A percentile compares a stretch with the other conserved stretches of the same genome.
phyloP scores from a whole-genome alignment of 1,284 basidiomycete genomes.

The Malassezia psittaci region DNA sequence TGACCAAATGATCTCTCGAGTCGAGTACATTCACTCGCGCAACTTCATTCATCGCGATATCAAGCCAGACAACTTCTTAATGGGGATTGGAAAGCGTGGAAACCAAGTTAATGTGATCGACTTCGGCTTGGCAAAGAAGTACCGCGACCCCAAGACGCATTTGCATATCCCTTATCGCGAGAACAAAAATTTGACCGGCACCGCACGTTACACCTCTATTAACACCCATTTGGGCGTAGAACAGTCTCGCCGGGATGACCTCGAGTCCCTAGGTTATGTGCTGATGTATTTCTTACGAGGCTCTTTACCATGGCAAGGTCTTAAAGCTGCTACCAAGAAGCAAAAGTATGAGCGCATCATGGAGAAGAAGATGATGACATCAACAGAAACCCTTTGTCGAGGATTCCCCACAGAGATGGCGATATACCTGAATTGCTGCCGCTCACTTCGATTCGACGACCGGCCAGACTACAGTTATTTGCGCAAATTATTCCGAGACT shows the following conservation, averaged over 20 bases:
- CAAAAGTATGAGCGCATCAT: conserved; percentile 49
- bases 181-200: conserved; percentile 99
- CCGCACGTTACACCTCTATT: conserved; percentile 97
- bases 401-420: conserved; percentile 49
- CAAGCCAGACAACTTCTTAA: conserved; percentile 99
- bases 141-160: conserved; percentile 98
- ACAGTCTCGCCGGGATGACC: conserved; percentile 47
- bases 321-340: conserved; percentile 48
- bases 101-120: conserved; percentile 99
- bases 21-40: conserved; percentile 97
- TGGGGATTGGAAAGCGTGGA: conserved; percentile 98
- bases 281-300: conserved; percentile 48
- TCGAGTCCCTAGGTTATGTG: conserved; percentile 46
- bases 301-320: conserved; percentile 46
- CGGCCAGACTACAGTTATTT: conserved; percentile 49
- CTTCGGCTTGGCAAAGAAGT: conserved; percentile 98
- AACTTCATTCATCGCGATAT: conserved; percentile 99
- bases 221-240: conserved; percentile 92
- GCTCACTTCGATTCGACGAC: conserved; percentile 48
- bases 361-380: conserved; percentile 49
- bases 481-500: conserved; percentile 49
- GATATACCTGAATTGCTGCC: conserved; percentile 49
- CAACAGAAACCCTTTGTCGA: conserved; percentile 48
- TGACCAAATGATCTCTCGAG: conserved; percentile 93
- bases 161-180: conserved; percentile 98